Conservation (phyloP, 2,329 filamentous ascomycete species). For the Talaromyces sp. region DNA sequence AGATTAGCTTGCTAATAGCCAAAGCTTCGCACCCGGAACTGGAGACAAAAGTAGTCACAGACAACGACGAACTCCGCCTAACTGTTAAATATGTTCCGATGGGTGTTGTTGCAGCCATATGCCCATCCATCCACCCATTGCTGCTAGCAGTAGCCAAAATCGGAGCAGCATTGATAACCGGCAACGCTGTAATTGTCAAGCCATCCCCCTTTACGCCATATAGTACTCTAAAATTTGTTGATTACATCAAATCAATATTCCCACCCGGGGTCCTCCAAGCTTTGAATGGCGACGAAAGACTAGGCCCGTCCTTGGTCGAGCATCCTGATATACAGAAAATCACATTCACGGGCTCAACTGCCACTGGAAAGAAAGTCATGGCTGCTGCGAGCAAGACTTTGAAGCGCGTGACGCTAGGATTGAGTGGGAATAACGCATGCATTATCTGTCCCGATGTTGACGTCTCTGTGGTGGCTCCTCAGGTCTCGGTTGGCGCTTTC, state of each 20-base stretch:
- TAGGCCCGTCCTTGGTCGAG: constrained; percentile 54
- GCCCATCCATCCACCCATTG: constrained; percentile 55
- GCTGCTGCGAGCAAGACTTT: constrained; percentile 50
- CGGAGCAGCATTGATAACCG: constrained; percentile 49
- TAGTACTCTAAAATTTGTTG: constrained; percentile 51
- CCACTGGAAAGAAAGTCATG: constrained; percentile 52
- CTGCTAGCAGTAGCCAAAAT: constrained; percentile 45
- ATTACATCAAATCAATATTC: constrained; percentile 49
- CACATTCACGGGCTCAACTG: constrained; percentile 56
- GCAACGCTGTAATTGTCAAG: constrained; percentile 54
- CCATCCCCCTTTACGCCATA: constrained; percentile 58
- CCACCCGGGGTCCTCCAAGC: constrained; percentile 57
- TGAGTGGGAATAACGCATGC: constrained; percentile 56
- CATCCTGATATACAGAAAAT: constrained; percentile 57
- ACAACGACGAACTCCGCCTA: constrained; percentile 42
- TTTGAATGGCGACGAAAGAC: constrained; percentile 53
- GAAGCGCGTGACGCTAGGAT: constrained; percentile 54
- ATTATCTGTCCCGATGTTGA: constrained; percentile 55
- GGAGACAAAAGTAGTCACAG: constrained; percentile 44
- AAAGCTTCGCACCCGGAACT: constrained; percentile 28
- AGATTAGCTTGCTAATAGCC: not conserved
- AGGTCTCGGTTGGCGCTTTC: constrained; percentile 49
- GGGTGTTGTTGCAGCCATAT: constrained; percentile 46
- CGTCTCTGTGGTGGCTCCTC: constrained; percentile 28
- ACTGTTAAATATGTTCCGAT: constrained; percentile 47